These are phyloP conservation scores for Blastocystis sp. DNA, from an alignment of 352 stramenopile species.

Conservation along the genomic window DNA sequence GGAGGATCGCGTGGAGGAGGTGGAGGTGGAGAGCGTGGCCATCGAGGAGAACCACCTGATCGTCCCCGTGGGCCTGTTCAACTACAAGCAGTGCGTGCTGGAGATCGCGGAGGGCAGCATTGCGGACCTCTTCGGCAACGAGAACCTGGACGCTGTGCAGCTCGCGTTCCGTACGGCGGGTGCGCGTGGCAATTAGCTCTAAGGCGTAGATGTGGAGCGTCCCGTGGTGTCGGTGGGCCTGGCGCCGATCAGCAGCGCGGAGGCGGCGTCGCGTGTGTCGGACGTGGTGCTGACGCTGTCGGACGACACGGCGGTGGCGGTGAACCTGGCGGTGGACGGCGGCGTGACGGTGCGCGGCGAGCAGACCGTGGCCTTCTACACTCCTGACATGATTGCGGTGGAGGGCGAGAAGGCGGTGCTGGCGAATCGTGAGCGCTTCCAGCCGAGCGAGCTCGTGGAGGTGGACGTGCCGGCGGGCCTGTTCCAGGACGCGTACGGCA, in stretches of 20 bases:
- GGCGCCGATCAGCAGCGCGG: not conserved
- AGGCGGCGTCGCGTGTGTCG: conserved; percentile 35
- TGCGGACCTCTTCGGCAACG: not conserved
- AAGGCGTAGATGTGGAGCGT: too few species aligned
- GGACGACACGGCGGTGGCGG: not conserved
- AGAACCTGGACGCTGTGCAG: conserved; percentile 1
- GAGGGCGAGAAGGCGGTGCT: conserved; percentile 32
- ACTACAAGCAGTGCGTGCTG: not conserved
- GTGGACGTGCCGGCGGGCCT: conserved; percentile 42
- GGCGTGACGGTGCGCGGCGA: not conserved
- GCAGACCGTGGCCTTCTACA: not conserved
- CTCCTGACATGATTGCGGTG: not conserved
- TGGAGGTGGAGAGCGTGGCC: not conserved
- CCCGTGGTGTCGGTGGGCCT: not conserved
- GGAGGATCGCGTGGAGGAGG: not conserved
- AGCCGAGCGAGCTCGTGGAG: not conserved
- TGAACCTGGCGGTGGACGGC: not conserved
- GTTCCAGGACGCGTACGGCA: conserved; percentile 15
- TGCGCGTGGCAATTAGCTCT: not conserved
- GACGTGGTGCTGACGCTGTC: conserved; percentile 14
- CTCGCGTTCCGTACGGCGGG: not conserved
- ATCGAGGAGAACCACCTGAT: not conserved
- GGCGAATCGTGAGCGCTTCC: conserved; percentile 3
- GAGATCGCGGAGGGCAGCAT: conserved; percentile 29
- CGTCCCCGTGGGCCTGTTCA: conserved; percentile 12